These are phyloP conservation scores for Talaromyces marneffei DNA, from an alignment of 2,329 filamentous ascomycete species.

Conservation along the genomic window DNA sequence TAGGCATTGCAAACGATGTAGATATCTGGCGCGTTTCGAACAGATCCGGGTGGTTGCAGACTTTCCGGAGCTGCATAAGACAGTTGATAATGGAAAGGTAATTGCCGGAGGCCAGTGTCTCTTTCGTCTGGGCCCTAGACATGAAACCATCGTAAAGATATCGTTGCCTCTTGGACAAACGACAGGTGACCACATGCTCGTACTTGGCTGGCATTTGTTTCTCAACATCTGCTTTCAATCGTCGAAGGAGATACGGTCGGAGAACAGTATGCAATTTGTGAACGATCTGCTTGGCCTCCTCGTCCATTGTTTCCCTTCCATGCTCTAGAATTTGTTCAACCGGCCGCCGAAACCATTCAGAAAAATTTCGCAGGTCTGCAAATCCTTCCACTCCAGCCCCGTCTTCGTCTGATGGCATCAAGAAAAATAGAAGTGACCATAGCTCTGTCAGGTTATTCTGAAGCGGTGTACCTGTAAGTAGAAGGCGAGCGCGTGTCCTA, in stretches of 20 bases:
- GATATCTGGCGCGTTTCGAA: slow-evolving; percentile 95
- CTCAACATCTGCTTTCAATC: slow-evolving; percentile 93
- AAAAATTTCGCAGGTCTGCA: slow-evolving; percentile 90
- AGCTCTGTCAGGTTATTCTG: slow-evolving; percentile 96
- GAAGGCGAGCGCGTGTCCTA: slow-evolving; percentile 77
- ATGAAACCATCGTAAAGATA: slow-evolving; percentile 97
- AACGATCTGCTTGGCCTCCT: slow-evolving; percentile 86
- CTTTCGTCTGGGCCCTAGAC: slow-evolving; percentile 79
- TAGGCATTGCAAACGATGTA: slow-evolving; percentile 89
- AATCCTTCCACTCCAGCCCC: slow-evolving; percentile 81
- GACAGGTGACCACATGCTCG: slow-evolving; percentile 93
- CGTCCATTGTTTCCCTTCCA: slow-evolving; percentile 87
- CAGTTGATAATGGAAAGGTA: slow-evolving; percentile 98
- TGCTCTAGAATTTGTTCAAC: slow-evolving; percentile 95
- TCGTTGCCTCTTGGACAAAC: slow-evolving; percentile 87
- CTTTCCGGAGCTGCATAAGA: slow-evolving; percentile 92
- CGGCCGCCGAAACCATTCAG: slow-evolving; percentile 90
- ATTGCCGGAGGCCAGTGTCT: slow-evolving; percentile 84
- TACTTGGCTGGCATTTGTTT: slow-evolving; percentile 99
- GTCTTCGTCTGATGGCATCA: slow-evolving; percentile 76
- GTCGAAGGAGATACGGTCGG: slow-evolving; percentile 81
- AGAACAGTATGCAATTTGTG: slow-evolving; percentile 90
- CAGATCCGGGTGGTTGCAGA: slow-evolving; percentile 96
- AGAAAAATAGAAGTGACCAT: slow-evolving; percentile 93
- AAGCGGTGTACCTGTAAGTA: slow-evolving; percentile 88